phyloP scores from a whole-genome alignment of 306 rosid genomes.

The Ammopiptanthus mongolicus region DNA sequence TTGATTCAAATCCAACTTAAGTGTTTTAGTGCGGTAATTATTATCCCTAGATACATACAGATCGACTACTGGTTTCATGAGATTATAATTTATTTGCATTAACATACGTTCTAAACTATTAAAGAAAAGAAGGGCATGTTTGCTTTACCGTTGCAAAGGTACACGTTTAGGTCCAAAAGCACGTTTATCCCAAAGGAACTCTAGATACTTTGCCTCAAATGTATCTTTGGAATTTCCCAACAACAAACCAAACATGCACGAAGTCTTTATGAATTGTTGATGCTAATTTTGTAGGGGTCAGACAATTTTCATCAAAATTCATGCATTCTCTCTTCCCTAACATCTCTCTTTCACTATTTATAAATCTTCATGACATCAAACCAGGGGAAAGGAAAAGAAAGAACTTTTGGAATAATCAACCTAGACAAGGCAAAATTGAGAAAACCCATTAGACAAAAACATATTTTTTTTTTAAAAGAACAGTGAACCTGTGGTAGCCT shows the following conservation, averaged over 20 bases:
- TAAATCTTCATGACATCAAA: background rate
- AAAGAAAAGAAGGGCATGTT: background rate
- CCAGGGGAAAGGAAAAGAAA: background rate
- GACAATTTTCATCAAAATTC: background rate
- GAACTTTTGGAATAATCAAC: background rate
- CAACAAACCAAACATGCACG: no score
- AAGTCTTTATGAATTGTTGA: no score
- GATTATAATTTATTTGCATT: background rate
- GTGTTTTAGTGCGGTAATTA: background rate
- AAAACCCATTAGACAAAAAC: background rate
- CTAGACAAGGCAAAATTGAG: background rate
- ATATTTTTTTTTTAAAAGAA: background rate
- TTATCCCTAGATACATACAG: background rate
- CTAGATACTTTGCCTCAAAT: no score
- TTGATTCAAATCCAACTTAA: background rate
- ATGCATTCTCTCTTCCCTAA: background rate
- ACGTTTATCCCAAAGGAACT: no score
- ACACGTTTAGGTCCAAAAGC: no score
- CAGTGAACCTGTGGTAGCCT: constrained; percentile 69
- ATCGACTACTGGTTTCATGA: background rate
- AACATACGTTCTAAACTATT: background rate
- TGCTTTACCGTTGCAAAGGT: no score
- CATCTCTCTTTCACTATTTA: background rate
- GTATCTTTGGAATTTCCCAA: no score
- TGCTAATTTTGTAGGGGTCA: no score